A percentile compares a stretch with the other conserved stretches of the same genome.
phyloP scores from a whole-genome alignment of 345 rosid species.

The Ailanthus altissimus region DNA sequence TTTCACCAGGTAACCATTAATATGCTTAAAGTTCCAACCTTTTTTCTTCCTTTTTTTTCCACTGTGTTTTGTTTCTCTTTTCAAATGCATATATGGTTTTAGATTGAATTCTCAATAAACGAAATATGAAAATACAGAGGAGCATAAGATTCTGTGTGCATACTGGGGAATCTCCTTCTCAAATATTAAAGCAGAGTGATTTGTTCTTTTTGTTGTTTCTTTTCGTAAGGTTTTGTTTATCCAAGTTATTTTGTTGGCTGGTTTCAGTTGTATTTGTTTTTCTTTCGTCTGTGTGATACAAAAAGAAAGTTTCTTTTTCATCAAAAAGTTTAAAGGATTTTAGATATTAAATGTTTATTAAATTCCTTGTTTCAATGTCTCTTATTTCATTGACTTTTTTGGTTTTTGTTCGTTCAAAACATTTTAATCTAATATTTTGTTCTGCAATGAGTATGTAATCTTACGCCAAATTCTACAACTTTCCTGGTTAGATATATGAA shows the following conservation, averaged over 20 bases:
- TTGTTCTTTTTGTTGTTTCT: background rate
- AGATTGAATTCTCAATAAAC: slow-evolving; percentile 13
- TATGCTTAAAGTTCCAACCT: background rate
- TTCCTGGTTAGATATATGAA: slow-evolving; percentile 17
- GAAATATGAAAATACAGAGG: slow-evolving; percentile 9
- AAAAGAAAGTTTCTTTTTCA: background rate
- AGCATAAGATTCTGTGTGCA: slow-evolving; percentile 16
- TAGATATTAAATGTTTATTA: slow-evolving; percentile 1
- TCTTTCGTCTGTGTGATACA: background rate
- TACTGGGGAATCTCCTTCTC: background rate
- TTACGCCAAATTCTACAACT: slow-evolving; percentile 8
- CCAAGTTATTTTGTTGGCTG: background rate
- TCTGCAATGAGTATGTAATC: slow-evolving; percentile 11
- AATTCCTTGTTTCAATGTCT: slow-evolving; percentile 14
- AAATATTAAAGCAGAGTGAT: background rate
- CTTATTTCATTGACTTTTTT: background rate
- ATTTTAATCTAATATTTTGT: background rate
- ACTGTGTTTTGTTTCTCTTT: slow-evolving; percentile 4
- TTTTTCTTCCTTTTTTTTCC: slow-evolving; percentile 3
- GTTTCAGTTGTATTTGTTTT: background rate
- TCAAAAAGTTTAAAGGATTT: background rate
- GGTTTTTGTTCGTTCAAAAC: slow-evolving; percentile 10
- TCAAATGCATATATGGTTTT: slow-evolving; percentile 34
- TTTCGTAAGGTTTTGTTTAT: background rate
- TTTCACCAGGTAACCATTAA: slow-evolving; percentile 41